Evolutionary conservation across 177 flowering plant genomes (phyloP).

Genomic region (Vitis hybrid): DNA sequence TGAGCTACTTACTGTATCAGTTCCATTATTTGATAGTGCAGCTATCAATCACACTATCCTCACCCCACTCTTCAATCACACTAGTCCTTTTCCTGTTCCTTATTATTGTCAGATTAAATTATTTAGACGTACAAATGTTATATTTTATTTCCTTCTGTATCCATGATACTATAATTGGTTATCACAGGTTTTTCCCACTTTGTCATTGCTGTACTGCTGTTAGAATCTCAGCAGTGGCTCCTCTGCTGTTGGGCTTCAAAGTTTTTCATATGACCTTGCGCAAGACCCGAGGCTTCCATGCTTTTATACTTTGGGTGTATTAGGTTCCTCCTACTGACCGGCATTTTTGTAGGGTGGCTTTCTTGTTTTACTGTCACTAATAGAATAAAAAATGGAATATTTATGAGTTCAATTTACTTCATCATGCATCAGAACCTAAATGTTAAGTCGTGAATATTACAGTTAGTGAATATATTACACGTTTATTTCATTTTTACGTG

Average conservation of each 20-base stretch:
- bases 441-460: no score
- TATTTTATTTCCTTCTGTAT: background rate
- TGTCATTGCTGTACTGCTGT: conserved; percentile 5
- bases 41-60: no score
- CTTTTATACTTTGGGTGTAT: background rate
- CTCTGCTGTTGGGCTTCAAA: background rate
- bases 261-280: background rate
- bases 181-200: no score
- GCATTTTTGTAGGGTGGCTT: background rate
- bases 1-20: no score
- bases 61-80: no score
- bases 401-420: background rate
- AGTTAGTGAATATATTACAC: no score
- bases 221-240: conserved; percentile 1
- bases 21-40: no score
- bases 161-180: background rate
- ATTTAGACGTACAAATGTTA: no score
- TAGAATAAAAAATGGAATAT: conserved; percentile 1
- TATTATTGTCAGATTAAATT: no score
- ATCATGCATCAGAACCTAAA: no score
- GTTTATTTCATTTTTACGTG: no score
- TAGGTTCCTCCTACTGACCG: background rate
- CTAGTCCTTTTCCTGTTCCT: no score
- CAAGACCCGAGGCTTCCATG: background rate
- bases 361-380: background rate